phyloP scores from a whole-genome alignment of 768 basidiomycete species.

The Lactifluus echinatus region DNA sequence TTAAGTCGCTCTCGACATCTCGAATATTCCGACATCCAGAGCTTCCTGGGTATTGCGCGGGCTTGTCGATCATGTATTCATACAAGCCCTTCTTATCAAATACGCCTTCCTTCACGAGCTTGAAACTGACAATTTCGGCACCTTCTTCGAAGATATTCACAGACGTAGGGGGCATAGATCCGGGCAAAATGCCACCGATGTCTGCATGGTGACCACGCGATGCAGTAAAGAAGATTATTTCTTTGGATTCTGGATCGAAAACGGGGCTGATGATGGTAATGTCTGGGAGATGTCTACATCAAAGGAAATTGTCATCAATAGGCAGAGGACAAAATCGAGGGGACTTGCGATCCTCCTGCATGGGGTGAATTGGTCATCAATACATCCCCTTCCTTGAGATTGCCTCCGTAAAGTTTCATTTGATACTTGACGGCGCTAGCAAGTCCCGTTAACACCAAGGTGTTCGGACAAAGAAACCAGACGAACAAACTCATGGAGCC shows the following conservation, averaged over 20 bases:
- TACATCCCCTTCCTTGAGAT: constrained; percentile 83
- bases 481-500: constrained; percentile 88
- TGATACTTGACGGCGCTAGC: constrained; percentile 78
- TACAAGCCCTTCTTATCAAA: constrained; percentile 71
- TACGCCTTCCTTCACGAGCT: constrained; percentile 74
- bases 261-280: constrained; percentile 94
- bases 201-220: constrained; percentile 93
- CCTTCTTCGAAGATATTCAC: constrained; percentile 92
- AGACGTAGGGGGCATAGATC: constrained; percentile 92
- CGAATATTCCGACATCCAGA: constrained; percentile 81
- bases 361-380: constrained; percentile 88
- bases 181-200: constrained; percentile 86
- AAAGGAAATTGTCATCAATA: constrained; percentile 6
- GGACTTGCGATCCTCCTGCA: constrained; percentile 77
- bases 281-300: constrained; percentile 63
- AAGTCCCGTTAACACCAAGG: not conserved
- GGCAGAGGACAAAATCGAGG: constrained; percentile 9
- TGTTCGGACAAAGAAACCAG: not conserved
- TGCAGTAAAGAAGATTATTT: constrained; percentile 90
- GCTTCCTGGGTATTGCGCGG: constrained; percentile 73
- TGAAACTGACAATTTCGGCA: constrained; percentile 85
- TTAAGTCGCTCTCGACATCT: constrained; percentile 87
- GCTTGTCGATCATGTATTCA: constrained; percentile 75
- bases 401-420: constrained; percentile 64
- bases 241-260: constrained; percentile 50